Conservation (phyloP, 2,329 filamentous ascomycete species). For the Curvularia lunata region DNA sequence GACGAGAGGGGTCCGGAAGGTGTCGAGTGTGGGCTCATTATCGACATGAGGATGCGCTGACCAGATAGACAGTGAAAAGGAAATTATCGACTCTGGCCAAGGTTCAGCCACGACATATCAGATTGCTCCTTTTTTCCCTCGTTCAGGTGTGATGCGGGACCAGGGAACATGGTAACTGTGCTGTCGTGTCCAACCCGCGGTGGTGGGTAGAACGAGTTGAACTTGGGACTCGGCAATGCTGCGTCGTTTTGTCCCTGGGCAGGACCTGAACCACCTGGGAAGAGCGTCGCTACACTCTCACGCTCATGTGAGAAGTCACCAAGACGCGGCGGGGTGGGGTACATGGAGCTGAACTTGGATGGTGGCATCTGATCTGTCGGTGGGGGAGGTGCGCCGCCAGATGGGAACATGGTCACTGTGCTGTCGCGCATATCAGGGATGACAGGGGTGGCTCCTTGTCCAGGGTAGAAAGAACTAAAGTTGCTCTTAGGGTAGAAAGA, state of each 20-base stretch:
- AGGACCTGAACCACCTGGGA: slow-evolving; percentile 37
- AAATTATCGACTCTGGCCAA: slow-evolving; percentile 57
- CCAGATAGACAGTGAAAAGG: not conserved
- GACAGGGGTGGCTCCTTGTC: slow-evolving; percentile 51
- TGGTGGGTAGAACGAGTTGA: slow-evolving; percentile 53
- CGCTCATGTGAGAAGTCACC: slow-evolving; percentile 48
- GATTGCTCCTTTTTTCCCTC: slow-evolving; percentile 40
- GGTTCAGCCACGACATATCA: slow-evolving; percentile 84
- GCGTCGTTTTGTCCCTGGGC: slow-evolving; percentile 17
- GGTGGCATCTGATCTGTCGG: slow-evolving; percentile 23
- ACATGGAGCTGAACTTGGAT: slow-evolving; percentile 39
- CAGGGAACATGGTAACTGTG: slow-evolving; percentile 46
- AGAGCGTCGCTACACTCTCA: slow-evolving; percentile 57
- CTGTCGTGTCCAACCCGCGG: slow-evolving; percentile 66
- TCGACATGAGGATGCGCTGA: slow-evolving; percentile 6
- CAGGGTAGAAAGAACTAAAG: slow-evolving; percentile 61
- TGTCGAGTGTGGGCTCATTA: slow-evolving; percentile 17
- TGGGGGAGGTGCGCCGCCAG: slow-evolving; percentile 25
- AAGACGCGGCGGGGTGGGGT: slow-evolving; percentile 37
- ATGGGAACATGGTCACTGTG: slow-evolving; percentile 45
- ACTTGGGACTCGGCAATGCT: slow-evolving; percentile 56
- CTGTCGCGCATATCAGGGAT: slow-evolving; percentile 70
- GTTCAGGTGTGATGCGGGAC: slow-evolving; percentile 21
- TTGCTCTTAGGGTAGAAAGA: slow-evolving; percentile 56
- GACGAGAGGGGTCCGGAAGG: slow-evolving; percentile 9